phyloP scores from a whole-genome alignment of 2,329 filamentous ascomycete species.

The Dactylellina leptospora region DNA sequence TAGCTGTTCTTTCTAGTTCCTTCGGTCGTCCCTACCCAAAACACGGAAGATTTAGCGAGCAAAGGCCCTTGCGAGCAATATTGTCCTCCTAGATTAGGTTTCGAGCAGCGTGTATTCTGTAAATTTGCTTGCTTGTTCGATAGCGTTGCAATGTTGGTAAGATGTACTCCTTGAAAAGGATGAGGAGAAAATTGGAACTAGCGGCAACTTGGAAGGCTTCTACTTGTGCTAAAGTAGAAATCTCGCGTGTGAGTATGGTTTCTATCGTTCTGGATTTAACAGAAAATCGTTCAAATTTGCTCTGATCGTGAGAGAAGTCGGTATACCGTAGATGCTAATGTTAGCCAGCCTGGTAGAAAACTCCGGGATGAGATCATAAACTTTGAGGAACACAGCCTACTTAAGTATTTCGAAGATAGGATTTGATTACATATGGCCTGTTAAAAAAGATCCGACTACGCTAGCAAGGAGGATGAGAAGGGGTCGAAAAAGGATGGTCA shows the following conservation, averaged over 20 bases:
- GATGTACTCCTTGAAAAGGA: neutral
- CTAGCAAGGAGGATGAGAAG: conserved; percentile 46
- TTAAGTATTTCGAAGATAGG: conserved; percentile 38
- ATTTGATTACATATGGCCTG: conserved; percentile 10
- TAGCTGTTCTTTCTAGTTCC: conserved; percentile 27
- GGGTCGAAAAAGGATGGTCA: conserved; percentile 49
- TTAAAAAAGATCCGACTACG: conserved; percentile 46
- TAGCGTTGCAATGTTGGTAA: neutral
- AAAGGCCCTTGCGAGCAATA: conserved; percentile 22
- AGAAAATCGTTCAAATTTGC: neutral
- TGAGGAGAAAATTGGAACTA: neutral
- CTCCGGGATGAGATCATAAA: conserved; percentile 33
- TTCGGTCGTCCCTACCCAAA: conserved; percentile 22
- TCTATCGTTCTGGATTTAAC: neutral
- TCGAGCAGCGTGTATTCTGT: conserved; percentile 11
- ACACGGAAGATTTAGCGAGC: conserved; percentile 45
- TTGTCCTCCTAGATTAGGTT: conserved; percentile 25
- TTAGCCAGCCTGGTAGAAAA: conserved; percentile 11
- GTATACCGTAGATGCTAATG: neutral
- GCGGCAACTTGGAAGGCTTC: neutral
- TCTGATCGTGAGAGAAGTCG: neutral
- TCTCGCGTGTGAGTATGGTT: conserved; percentile 1
- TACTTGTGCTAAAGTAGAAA: conserved; percentile 5
- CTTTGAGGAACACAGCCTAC: conserved; percentile 25
- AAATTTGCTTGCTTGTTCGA: neutral